phyloP scores from a whole-genome alignment of 192 early-diverging fungal genomes.

The Coemansia sp. region DNA sequence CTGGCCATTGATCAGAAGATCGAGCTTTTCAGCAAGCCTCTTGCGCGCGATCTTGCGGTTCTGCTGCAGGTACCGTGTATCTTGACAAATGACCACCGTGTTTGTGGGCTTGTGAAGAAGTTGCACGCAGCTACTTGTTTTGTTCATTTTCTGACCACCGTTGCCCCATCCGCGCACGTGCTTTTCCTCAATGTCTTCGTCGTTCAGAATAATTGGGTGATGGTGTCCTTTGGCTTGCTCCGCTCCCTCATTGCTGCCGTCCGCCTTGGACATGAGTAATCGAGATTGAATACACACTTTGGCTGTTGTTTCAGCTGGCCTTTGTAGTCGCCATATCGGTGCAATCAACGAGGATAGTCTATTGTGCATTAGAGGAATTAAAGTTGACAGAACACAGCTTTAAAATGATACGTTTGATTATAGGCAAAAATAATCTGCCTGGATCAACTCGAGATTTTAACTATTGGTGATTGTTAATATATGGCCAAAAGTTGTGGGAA shows the following conservation, averaged over 20 bases:
- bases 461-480: neutral
- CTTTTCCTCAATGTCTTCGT: conserved; percentile 70
- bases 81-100: conserved; percentile 64
- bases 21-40: conserved; percentile 64
- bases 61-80: conserved; percentile 68
- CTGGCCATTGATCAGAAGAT: conserved; percentile 65
- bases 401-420: too few relatives aligned
- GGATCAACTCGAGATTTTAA: too few relatives aligned
- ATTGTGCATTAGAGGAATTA: neutral
- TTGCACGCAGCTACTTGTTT: conserved; percentile 72
- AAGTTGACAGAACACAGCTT: too few relatives aligned
- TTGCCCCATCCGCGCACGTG: conserved; percentile 77
- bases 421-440: too few relatives aligned
- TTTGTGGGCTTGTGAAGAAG: conserved; percentile 72
- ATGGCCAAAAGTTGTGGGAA: neutral
- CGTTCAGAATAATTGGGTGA: conserved; percentile 55
- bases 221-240: neutral
- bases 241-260: neutral
- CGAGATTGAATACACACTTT: neutral
- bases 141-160: conserved; percentile 82
- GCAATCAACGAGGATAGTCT: neutral
- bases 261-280: neutral
- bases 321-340: neutral
- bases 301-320: neutral
- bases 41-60: conserved; percentile 73